These are phyloP conservation scores for Naegleria lovaniensis DNA, from an alignment of 208 protist species.

Conservation along the genomic window DNA sequence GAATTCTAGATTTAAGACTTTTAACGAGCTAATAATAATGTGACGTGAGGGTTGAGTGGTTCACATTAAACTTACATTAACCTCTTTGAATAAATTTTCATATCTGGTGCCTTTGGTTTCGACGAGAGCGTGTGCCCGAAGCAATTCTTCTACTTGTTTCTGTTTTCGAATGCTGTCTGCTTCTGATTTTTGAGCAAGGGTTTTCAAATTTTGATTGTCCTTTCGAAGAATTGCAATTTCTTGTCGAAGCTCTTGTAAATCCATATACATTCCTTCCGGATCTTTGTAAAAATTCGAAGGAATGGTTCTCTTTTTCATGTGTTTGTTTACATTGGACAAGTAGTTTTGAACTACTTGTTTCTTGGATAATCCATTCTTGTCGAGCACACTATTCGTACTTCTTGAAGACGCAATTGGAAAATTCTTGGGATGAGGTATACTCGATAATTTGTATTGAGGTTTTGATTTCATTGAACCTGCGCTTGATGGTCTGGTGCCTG, in stretches of 20 bases:
- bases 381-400: background rate
- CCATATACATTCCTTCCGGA: conserved; percentile 31
- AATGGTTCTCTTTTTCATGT: conserved; percentile 14
- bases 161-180: background rate
- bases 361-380: background rate
- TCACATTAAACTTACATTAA: background rate
- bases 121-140: background rate
- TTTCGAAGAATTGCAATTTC: background rate
- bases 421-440: background rate
- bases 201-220: background rate
- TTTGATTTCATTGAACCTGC: background rate
- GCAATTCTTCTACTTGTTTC: conserved; percentile 19
- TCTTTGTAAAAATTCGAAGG: conserved; percentile 22
- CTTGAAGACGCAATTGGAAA: conserved; percentile 12
- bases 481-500: background rate
- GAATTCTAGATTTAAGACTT: background rate
- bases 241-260: conserved; percentile 12
- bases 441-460: background rate
- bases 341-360: conserved; percentile 15
- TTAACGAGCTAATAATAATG: conserved; percentile 12
- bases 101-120: conserved; percentile 8
- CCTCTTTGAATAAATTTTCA: conserved; percentile 24
- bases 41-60: background rate
- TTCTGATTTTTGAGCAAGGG: background rate
- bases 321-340: conserved; percentile 15